Conservation (phyloP, 805 yeast species). For the Zygoascus flipseniorum region DNA sequence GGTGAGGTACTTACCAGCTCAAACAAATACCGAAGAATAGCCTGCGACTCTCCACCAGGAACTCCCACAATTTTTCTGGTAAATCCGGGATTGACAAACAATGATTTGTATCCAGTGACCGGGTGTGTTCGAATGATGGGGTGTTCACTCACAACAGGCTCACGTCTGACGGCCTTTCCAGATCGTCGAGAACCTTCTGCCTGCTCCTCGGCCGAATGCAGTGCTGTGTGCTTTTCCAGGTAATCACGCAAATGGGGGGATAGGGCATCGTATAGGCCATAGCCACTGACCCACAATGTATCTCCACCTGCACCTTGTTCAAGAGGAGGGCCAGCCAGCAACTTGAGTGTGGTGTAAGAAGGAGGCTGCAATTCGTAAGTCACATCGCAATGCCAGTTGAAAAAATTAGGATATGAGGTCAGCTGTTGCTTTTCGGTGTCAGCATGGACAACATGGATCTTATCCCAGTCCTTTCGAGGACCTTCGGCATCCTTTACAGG, state of each 20-base stretch:
- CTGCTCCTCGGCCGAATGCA: conserved; percentile 58
- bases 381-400: conserved; percentile 64
- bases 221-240: conserved; percentile 45
- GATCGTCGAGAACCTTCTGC: conserved; percentile 44
- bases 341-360: conserved; percentile 29
- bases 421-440: conserved; percentile 20
- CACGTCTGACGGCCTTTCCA: conserved; percentile 63
- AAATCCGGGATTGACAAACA: conserved; percentile 54
- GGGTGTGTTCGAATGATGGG: conserved; percentile 71
- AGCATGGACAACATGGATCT: conserved; percentile 26
- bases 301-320: conserved; percentile 40
- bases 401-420: conserved; percentile 22
- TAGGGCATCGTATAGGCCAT: conserved; percentile 48
- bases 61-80: conserved; percentile 57
- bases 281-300: conserved; percentile 50
- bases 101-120: conserved; percentile 52
- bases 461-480: conserved; percentile 31
- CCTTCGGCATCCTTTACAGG: conserved; percentile 19
- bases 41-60: conserved; percentile 59
- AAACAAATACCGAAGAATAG: conserved; percentile 46
- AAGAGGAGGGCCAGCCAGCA: conserved; percentile 24
- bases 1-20: conserved; percentile 43
- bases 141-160: conserved; percentile 53
- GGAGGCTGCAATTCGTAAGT: conserved; percentile 71
- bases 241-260: conserved; percentile 43